Conservation (phyloP, 176 grass and related monocot species). For the Carex cristatella region DNA sequence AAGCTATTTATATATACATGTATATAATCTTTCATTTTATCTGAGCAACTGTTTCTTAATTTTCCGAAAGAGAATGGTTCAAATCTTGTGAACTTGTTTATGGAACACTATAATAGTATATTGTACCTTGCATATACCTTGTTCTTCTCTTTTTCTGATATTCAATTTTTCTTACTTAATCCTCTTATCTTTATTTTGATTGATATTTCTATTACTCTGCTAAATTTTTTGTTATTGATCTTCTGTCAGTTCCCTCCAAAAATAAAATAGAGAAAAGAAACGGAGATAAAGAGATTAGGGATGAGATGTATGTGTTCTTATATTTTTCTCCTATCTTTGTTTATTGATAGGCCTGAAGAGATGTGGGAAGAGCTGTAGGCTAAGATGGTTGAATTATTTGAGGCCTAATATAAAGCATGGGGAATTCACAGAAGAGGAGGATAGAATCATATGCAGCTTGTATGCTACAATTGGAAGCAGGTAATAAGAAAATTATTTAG, state of each 20-base stretch:
- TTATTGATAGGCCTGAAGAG: constrained; percentile 58
- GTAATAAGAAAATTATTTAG: constrained; percentile 24
- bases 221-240: neutral
- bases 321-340: neutral
- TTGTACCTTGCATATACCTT: neutral
- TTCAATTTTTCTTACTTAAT: neutral
- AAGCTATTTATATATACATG: neutral
- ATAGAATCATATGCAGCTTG: constrained; percentile 75
- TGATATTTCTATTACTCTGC: neutral
- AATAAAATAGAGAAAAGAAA: neutral
- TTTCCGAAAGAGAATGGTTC: neutral
- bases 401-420: constrained; percentile 95
- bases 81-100: neutral
- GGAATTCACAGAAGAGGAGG: constrained; percentile 80
- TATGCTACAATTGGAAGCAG: constrained; percentile 88
- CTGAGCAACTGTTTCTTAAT: neutral
- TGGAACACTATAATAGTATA: neutral
- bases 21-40: neutral
- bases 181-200: neutral
- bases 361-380: constrained; percentile 94
- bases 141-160: neutral
- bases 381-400: constrained; percentile 95
- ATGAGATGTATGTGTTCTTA: neutral
- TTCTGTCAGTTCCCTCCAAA: neutral
- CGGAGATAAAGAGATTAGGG: neutral